These are phyloP conservation scores for Biscogniauxia mediterranea DNA, from an alignment of 2,329 filamentous ascomycete species.

Conservation along the genomic window DNA sequence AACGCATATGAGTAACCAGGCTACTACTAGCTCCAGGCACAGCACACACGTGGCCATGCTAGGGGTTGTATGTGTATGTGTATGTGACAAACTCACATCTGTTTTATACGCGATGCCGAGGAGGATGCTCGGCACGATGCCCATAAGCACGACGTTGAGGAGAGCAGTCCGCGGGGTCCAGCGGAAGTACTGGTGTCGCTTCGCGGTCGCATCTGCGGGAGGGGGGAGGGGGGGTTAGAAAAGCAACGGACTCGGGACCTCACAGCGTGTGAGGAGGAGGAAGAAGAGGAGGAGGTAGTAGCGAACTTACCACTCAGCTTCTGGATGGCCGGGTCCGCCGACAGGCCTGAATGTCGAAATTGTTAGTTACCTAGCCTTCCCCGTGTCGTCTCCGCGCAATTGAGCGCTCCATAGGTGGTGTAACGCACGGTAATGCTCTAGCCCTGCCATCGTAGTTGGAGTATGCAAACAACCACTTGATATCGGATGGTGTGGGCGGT, in stretches of 20 bases:
- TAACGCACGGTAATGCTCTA: slow-evolving; percentile 43
- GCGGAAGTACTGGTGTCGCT: slow-evolving; percentile 92
- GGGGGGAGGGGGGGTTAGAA: not conserved
- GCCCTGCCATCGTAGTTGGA: slow-evolving; percentile 41
- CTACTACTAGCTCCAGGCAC: not conserved
- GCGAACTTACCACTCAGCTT: slow-evolving; percentile 44
- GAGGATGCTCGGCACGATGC: slow-evolving; percentile 68
- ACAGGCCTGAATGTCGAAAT: slow-evolving; percentile 37
- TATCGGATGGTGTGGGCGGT: slow-evolving; percentile 5
- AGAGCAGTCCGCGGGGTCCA: slow-evolving; percentile 84
- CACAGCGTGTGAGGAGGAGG: not conserved
- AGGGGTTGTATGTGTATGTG: not conserved
- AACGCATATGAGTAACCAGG: slow-evolving; percentile 18
- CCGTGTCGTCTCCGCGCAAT: slow-evolving; percentile 8
- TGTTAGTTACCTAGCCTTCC: slow-evolving; percentile 1
- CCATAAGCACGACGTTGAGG: slow-evolving; percentile 74
- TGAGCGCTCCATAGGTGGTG: not conserved
- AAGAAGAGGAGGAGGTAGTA: not conserved
- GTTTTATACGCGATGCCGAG: slow-evolving; percentile 73
- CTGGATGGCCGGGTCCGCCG: slow-evolving; percentile 47
- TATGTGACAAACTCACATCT: slow-evolving; percentile 71
- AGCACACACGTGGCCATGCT: too few relatives aligned
- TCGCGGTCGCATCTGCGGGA: slow-evolving; percentile 70
- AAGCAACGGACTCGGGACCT: not conserved
- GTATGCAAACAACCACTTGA: slow-evolving; percentile 20